Evolutionary conservation across 164 flowering plant genomes (phyloP), one percentile per base, ranked within the genome.

Genomic region (Santalum album): DNA sequence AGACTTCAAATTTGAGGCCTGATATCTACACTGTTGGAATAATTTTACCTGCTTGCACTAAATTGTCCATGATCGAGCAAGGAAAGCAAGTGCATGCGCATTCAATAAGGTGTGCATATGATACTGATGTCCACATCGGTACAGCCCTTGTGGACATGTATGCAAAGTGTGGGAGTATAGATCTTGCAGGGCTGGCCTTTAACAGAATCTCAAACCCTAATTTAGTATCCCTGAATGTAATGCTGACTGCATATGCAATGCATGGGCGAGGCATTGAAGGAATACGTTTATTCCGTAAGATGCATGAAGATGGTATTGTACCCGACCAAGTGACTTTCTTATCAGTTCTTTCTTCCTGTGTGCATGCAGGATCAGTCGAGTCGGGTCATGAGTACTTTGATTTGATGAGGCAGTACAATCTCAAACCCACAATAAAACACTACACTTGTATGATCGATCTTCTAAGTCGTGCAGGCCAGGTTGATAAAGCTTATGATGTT

Each of bases 131-230:
- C 45, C 69, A 80, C 45, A 69, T 84, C 90, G 83, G 81, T 32
- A 75, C 84, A 34, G 78, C 87, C 32, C 72, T 84, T 2, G 71
- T 87, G 47, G 86, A 84, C 68, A 79, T 87, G 91, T 82, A 87
- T 60, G 80, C 86, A 48, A 84, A 87, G 70, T 82, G 83, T 57
- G 91, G 91, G 47, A 75, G 64, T 38, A 54, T 82, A 35, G 62
- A 56, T 46, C 53, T 67, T 45, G 80, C 87, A 7, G 10, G 25
- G 40, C 19, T 18, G 29, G 77, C 75, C 12, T 76, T 70, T 47
- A 55, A 65, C 16, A 71, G 75, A 49, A 80, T 76, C 49, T 29
- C 46, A 40, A 61, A 64, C 45, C 81, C 65, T 45, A 71, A 79
- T 67, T 60, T 84, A 70, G 78, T 84, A 6, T 74, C 75, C 17